phyloP scores from a whole-genome alignment of 495 filamentous ascomycete species.

The Penicillium paxilli region DNA sequence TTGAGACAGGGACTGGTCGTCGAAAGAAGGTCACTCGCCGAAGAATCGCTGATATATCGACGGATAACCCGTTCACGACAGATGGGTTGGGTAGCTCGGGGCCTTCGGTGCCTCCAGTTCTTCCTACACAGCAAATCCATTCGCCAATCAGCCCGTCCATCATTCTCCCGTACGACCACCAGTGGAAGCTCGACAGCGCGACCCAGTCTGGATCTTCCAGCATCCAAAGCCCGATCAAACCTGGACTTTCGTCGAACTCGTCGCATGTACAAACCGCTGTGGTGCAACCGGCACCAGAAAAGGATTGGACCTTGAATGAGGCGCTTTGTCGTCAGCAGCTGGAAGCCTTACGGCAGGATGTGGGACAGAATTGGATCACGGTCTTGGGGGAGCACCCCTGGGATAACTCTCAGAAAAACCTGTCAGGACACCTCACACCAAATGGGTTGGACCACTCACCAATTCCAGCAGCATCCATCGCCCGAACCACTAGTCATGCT shows the following conservation, averaged over 20 bases:
- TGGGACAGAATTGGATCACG: constrained; percentile 81
- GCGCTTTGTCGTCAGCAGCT: constrained; percentile 84
- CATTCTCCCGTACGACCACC: constrained; percentile 31
- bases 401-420: constrained; percentile 39
- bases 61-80: constrained; percentile 49
- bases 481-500: constrained; percentile 44
- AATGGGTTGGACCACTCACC: constrained; percentile 36
- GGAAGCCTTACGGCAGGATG: constrained; percentile 78
- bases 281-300: constrained; percentile 18
- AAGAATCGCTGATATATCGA: constrained; percentile 81
- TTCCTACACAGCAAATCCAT: constrained; percentile 35
- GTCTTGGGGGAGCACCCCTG: constrained; percentile 79
- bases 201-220: constrained; percentile 33
- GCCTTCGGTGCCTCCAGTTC: constrained; percentile 26
- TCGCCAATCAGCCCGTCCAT: constrained; percentile 29
- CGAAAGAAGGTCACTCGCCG: constrained; percentile 61
- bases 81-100: constrained; percentile 36
- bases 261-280: constrained; percentile 14
- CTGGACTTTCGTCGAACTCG: constrained; percentile 15
- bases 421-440: constrained; percentile 28
- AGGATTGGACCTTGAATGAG: constrained; percentile 66
- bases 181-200: constrained; percentile 37
- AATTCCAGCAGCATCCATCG: constrained; percentile 37
- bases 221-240: constrained; percentile 23
- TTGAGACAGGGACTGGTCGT: constrained; percentile 38